phyloP scores from a whole-genome alignment of 768 basidiomycete species.

The Trametes cubensis region DNA sequence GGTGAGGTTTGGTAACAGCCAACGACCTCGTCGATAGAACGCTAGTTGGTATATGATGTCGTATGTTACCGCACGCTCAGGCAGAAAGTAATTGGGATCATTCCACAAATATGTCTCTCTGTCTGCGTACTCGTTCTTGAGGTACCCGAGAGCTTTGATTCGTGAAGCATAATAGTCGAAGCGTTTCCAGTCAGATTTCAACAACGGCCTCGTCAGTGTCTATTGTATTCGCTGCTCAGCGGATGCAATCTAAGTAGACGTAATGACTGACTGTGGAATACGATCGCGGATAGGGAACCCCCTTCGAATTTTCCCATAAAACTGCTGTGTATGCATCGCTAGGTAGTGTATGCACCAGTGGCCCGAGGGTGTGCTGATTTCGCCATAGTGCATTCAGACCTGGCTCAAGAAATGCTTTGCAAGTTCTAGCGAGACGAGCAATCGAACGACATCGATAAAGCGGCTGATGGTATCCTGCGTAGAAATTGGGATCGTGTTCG shows the following conservation, averaged over 20 bases:
- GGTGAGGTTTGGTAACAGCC: not conserved
- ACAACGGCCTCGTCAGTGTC: not conserved
- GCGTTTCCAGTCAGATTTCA: not conserved
- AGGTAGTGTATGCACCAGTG: not conserved
- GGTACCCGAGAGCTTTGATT: not conserved
- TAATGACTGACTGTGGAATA: not conserved
- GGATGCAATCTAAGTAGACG: not conserved
- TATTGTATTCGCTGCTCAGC: not conserved
- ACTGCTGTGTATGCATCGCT: not conserved
- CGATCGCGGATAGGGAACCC: not conserved
- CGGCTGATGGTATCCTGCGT: not conserved
- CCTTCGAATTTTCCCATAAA: not conserved
- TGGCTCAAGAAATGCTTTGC: not conserved
- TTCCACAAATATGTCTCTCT: not conserved
- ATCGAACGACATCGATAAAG: not conserved
- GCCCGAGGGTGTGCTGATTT: not conserved
- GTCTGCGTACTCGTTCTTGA: not conserved
- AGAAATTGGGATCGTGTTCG: not conserved
- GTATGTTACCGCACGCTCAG: not conserved
- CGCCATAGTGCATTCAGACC: not conserved
- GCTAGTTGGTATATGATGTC: not conserved
- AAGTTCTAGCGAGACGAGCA: not conserved
- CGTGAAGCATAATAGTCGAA: constrained; percentile 3
- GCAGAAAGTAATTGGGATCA: not conserved
- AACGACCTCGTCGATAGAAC: not conserved